Evolutionary conservation across 495 filamentous ascomycete species (phyloP).

Genomic region (Annulohypoxylon bovei): DNA sequence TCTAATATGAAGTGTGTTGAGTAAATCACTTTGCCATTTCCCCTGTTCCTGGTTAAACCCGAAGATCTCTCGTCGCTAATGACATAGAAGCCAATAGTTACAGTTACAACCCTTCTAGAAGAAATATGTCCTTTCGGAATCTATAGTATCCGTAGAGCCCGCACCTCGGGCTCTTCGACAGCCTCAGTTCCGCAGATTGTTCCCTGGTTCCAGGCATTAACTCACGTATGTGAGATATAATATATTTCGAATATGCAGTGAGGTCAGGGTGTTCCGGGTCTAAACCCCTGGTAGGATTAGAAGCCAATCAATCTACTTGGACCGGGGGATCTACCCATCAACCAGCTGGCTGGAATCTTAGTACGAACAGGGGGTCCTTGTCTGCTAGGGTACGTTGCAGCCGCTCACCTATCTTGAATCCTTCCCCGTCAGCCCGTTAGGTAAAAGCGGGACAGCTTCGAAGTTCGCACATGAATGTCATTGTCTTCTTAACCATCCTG

Average conservation of each 20-base stretch:
- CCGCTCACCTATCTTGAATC: constrained; percentile 24
- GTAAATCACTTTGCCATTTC: constrained; percentile 1
- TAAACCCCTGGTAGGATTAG: constrained; percentile 17
- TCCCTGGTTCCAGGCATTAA: constrained; percentile 8
- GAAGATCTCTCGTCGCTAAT: background rate
- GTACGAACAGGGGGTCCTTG: constrained; percentile 26
- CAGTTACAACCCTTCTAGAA: background rate
- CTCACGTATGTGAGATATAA: constrained; percentile 1
- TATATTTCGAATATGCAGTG: constrained; percentile 18
- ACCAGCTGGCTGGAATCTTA: constrained; percentile 48
- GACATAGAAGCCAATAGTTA: background rate
- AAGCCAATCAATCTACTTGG: constrained; percentile 35
- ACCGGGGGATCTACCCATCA: constrained; percentile 43
- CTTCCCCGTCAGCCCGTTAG: constrained; percentile 11
- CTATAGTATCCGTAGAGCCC: background rate
- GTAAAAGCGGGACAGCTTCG: constrained; percentile 23
- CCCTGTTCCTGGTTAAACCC: constrained; percentile 17
- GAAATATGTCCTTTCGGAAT: background rate
- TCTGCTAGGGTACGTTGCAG: constrained; percentile 25
- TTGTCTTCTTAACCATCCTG: background rate
- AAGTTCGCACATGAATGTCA: constrained; percentile 1
- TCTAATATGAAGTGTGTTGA: constrained; percentile 5
- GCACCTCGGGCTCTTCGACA: background rate
- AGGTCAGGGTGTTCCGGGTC: constrained; percentile 9
- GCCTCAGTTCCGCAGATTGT: constrained; percentile 8